phyloP scores from a whole-genome alignment of 768 basidiomycete species.

The Kwoniella mangroviensis region DNA sequence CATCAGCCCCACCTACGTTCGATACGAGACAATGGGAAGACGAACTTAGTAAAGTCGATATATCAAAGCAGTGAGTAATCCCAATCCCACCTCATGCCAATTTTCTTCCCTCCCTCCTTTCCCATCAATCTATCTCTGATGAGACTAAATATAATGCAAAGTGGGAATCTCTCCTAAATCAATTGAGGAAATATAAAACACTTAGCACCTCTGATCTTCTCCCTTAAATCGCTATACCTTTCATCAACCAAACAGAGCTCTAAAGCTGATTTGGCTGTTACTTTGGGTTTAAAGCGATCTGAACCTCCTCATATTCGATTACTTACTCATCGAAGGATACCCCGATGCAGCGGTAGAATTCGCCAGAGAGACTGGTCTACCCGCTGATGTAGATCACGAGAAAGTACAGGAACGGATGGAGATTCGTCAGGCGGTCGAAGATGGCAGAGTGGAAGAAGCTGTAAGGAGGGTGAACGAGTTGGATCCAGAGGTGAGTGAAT shows the following conservation, averaged over 20 bases:
- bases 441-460: constrained; percentile 92
- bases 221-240: no score
- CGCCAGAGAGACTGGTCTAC: constrained; percentile 79
- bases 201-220: constrained; percentile 67
- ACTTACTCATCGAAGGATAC: constrained; percentile 96
- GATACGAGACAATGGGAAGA: constrained; percentile 67
- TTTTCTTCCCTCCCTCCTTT: no score
- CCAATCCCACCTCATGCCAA: no score
- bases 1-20: constrained; percentile 11
- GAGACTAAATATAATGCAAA: constrained; percentile 73
- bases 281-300: constrained; percentile 70
- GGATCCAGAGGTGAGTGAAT: constrained; percentile 84
- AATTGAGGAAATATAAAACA: constrained; percentile 73
- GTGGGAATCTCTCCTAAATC: constrained; percentile 99
- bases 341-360: constrained; percentile 95
- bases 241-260: constrained; percentile 29
- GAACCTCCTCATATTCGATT: constrained; percentile 93
- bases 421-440: constrained; percentile 89
- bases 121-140: constrained; percentile 42
- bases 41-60: constrained; percentile 77
- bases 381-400: constrained; percentile 78
- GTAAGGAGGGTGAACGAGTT: constrained; percentile 94
- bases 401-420: constrained; percentile 92
- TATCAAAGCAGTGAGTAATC: constrained; percentile 83
- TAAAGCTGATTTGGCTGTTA: constrained; percentile 38